Base-by-base conservation (phyloP, 2,329 filamentous ascomycete genomes). In the Calonectria pteridis region DNA sequence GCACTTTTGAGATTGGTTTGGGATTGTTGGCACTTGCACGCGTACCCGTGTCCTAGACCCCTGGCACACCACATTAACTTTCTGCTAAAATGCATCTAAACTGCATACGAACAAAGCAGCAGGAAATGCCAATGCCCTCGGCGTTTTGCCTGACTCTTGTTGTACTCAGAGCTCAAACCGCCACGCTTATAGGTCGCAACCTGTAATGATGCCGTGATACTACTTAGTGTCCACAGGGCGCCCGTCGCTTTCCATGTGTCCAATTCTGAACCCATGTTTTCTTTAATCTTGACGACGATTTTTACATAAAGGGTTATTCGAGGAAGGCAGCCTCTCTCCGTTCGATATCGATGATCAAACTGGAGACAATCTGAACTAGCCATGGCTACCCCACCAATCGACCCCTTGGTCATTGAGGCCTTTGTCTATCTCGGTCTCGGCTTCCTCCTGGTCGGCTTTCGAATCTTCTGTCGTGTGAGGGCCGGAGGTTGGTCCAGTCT, bases 401-500 rank as follows among this genome's bases (percentile, higher is more conserved):
- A 64, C 26, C 37, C 37, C 2, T 46, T 67, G 35, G 35, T 66
- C 49, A 53, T 67, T 29, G 69, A 71, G 31, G 28, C 63, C n/a
- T 71, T 66, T 33, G 51, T 31, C 14, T 71, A 67, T 37, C 62
- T 71, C 40, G 63, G 62, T 23, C 23, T 71, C 10, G 43, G 63
- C 14, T 31, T 53, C 3, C 28, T 58, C 6, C 29, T 67, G 11
- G 62, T 71, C n/a, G 62, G 26, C 23, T 71, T 71, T 26, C 62
- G 69, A 33, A 31, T 53, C 5, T 71, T 18, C 18, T 71, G 69
- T 28, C 62, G 51, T 43, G 43, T 53, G 50, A 71, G 26, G 13
- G 55, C 55, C 0, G 51, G 43, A 50, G 55, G n/a, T 1, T 63
- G 26, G 18, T 31, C 20, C 50, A 50, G 20, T 26, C 50, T 71